phyloP scores from a whole-genome alignment of 345 rosid genomes.

The Lenwebbia sp. region DNA sequence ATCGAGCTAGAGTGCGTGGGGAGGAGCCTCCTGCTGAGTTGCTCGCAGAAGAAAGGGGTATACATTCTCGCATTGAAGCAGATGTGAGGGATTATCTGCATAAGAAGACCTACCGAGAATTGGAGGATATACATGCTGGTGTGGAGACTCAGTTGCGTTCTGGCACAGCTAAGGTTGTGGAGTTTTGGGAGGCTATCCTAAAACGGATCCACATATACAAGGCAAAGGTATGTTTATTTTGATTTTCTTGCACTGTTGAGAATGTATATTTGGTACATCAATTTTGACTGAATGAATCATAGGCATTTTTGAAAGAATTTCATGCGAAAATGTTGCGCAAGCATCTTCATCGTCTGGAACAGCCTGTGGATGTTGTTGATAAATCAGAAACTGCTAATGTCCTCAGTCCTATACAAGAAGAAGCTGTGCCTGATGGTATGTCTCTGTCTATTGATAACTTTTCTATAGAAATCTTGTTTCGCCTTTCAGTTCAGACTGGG shows the following conservation, averaged over 20 bases:
- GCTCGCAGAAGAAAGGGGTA: conserved; percentile 86
- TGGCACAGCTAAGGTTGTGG: conserved; percentile 92
- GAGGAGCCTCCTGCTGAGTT: conserved; percentile 90
- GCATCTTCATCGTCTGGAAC: conserved; percentile 75
- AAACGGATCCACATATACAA: conserved; percentile 84
- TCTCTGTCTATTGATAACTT: not conserved
- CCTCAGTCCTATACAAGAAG: conserved; percentile 33
- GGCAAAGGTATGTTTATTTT: conserved; percentile 56
- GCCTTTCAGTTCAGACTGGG: not conserved
- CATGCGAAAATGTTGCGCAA: conserved; percentile 73
- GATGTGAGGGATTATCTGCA: conserved; percentile 74
- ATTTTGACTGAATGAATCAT: conserved; percentile 7
- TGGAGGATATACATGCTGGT: conserved; percentile 51
- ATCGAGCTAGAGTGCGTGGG: conserved; percentile 91
- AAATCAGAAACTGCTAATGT: conserved; percentile 23
- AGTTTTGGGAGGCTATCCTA: conserved; percentile 95
- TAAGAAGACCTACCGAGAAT: conserved; percentile 65
- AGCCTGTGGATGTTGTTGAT: conserved; percentile 36
- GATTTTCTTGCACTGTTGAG: not conserved
- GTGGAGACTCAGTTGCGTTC: conserved; percentile 78
- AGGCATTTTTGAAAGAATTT: conserved; percentile 93
- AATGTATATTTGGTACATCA: not conserved
- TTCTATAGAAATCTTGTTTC: not conserved
- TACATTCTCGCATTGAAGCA: conserved; percentile 79
- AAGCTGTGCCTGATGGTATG: conserved; percentile 31